Percentiles rank a stretch among this genome's conserved stretches.
These are phyloP conservation scores for Scedosporium aurantiacum DNA, from an alignment of 2,329 filamentous ascomycete genomes.

Conservation along the genomic window DNA sequence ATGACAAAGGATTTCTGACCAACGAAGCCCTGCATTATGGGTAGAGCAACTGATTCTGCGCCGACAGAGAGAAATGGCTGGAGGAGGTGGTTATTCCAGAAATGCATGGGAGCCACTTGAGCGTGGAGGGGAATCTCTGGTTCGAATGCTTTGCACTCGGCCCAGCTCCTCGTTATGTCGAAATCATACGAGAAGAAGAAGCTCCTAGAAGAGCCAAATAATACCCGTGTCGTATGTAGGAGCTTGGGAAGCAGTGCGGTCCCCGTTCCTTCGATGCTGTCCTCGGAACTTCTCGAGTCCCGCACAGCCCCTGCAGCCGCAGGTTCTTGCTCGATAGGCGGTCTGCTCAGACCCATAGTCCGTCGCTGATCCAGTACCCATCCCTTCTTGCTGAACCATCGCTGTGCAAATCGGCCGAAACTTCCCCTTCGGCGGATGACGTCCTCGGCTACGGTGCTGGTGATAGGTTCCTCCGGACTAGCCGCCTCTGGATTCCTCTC, in stretches of 20 bases:
- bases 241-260: constrained; percentile 66
- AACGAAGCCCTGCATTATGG: constrained; percentile 88
- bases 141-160: constrained; percentile 16
- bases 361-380: constrained; percentile 65
- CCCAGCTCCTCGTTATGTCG: constrained; percentile 66
- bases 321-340: constrained; percentile 9
- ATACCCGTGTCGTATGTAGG: constrained; percentile 68
- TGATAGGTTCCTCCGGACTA: constrained; percentile 18
- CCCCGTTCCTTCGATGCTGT: constrained; percentile 9
- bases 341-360: constrained; percentile 54
- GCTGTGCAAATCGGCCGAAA: constrained; percentile 80
- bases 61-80: constrained; percentile 64
- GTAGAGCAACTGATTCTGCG: constrained; percentile 60
- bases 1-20: constrained; percentile 75
- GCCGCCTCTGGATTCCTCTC: constrained; percentile 19
- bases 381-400: constrained; percentile 81
- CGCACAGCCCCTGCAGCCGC: not conserved
- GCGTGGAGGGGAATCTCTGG: constrained; percentile 49
- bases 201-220: constrained; percentile 71
- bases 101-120: constrained; percentile 67
- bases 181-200: constrained; percentile 96
- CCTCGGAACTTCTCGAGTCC: constrained; percentile 2
- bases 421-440: constrained; percentile 73
- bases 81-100: constrained; percentile 79
- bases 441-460: constrained; percentile 66